Evolutionary conservation across 352 stramenopile genomes (phyloP).

Genomic region (Phytophthora niederhauseri): DNA sequence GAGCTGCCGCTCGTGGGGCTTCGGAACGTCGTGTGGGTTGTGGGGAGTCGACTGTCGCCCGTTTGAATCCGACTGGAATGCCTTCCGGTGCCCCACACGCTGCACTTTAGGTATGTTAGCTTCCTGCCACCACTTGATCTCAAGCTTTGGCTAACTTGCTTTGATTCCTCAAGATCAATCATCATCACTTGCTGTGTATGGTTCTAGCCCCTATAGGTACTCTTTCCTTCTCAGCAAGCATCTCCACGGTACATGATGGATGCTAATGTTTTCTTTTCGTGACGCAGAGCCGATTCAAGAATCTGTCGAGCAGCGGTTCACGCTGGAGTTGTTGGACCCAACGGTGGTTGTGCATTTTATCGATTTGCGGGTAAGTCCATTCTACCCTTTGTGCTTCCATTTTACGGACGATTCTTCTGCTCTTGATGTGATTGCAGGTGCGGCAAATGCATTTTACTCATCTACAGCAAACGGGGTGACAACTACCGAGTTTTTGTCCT

Average conservation of each 20-base stretch:
- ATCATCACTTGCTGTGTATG: slow-evolving; percentile 66
- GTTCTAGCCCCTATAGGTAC: slow-evolving; percentile 68
- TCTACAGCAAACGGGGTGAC: slow-evolving; percentile 62
- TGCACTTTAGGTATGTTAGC: slow-evolving; percentile 60
- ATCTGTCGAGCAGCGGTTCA: slow-evolving; percentile 85
- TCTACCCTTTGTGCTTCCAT: not conserved
- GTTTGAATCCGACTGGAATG: slow-evolving; percentile 63
- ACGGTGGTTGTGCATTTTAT: slow-evolving; percentile 75
- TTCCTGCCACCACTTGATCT: not conserved
- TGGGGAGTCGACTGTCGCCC: slow-evolving; percentile 64
- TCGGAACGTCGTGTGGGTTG: slow-evolving; percentile 63
- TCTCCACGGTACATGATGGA: not conserved
- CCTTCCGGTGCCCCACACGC: slow-evolving; percentile 71
- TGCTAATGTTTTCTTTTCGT: not conserved
- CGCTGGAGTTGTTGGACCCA: slow-evolving; percentile 66
- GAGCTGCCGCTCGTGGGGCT: slow-evolving; percentile 72
- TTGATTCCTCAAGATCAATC: slow-evolving; percentile 54
- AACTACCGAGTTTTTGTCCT: slow-evolving; percentile 56
- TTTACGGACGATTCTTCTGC: not conserved
- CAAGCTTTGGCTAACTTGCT: slow-evolving; percentile 3
- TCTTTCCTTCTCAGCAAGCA: not conserved
- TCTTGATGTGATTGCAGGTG: slow-evolving; percentile 25
- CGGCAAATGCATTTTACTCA: slow-evolving; percentile 49
- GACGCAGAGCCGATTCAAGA: slow-evolving; percentile 66
- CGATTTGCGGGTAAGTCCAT: slow-evolving; percentile 50